phyloP scores from a whole-genome alignment of 495 filamentous ascomycete genomes.

The Penicillium argentinense region DNA sequence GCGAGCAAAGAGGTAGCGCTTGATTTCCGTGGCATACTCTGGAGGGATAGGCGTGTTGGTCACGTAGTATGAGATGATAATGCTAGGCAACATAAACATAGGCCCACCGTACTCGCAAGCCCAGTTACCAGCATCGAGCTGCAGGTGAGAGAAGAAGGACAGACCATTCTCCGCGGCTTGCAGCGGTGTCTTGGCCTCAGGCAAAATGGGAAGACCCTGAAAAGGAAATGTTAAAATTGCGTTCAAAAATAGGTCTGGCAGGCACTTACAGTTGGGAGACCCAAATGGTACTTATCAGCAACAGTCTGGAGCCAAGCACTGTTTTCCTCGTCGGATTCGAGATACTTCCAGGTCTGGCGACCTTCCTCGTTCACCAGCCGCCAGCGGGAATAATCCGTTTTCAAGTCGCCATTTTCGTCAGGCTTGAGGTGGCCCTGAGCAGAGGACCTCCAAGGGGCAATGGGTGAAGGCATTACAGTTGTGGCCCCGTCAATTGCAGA shows the following conservation, averaged over 20 bases:
- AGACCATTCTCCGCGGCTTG: constrained; percentile 80
- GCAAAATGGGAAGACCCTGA: constrained; percentile 71
- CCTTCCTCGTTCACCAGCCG: constrained; percentile 78
- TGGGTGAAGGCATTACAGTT: constrained; percentile 27
- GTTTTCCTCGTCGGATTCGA: constrained; percentile 72
- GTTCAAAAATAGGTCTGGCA: not conserved
- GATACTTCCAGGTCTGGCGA: constrained; percentile 90
- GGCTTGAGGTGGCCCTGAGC: constrained; percentile 40
- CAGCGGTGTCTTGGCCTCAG: constrained; percentile 68
- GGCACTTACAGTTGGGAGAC: constrained; percentile 59
- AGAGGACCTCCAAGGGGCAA: constrained; percentile 42
- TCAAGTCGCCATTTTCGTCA: constrained; percentile 41
- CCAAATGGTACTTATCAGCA: constrained; percentile 83
- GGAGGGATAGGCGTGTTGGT: constrained; percentile 86
- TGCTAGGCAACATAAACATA: constrained; percentile 81
- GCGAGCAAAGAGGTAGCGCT: constrained; percentile 85
- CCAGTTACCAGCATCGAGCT: constrained; percentile 89
- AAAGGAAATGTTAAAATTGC: constrained; percentile 6
- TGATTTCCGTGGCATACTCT: constrained; percentile 83
- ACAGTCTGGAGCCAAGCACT: constrained; percentile 80
- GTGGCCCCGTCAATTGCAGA: constrained; percentile 1
- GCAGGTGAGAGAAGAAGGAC: constrained; percentile 85
- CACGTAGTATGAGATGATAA: constrained; percentile 86
- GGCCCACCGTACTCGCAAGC: constrained; percentile 94
- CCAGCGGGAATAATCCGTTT: constrained; percentile 82